Evolutionary conservation across 129 eudicot genomes (phyloP).

Genomic region (Deinandra increscens): DNA sequence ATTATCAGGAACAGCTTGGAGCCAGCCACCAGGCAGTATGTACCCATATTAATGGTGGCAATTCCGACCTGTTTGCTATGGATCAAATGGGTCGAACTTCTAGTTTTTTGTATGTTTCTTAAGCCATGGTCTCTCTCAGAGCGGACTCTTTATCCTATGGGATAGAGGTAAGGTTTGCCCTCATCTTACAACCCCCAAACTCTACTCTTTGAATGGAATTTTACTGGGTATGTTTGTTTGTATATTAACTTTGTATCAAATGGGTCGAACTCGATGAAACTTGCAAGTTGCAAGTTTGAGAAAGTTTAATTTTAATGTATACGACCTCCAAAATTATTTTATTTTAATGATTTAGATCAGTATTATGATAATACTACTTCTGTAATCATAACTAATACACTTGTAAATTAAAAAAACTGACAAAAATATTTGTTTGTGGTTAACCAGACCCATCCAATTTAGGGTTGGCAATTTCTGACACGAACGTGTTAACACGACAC

Average conservation of each 20-base stretch:
- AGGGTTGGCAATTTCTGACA: no score
- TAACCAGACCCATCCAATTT: not conserved
- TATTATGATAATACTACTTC: not conserved
- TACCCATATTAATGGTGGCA: not conserved
- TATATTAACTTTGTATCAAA: not conserved
- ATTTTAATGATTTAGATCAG: not conserved
- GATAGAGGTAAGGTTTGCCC: no score
- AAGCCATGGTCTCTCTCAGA: no score
- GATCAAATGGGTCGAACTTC: not conserved
- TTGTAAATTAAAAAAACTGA: not conserved
- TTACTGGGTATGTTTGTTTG: no score
- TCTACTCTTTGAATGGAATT: no score
- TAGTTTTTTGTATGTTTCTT: no score
- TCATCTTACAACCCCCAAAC: no score
- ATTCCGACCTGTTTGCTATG: not conserved
- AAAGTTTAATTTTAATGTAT: not conserved
- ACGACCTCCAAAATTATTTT: not conserved
- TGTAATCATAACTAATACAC: not conserved
- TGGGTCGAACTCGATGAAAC: not conserved
- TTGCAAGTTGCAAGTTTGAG: not conserved
- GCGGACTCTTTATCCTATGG: no score
- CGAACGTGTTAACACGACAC: no score
- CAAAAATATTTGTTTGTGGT: not conserved
- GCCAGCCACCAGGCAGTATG: not conserved
- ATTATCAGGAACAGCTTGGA: not conserved